Percentiles rank a stretch among this genome's conserved stretches.
phyloP scores from a whole-genome alignment of 2,329 filamentous ascomycete genomes.

The Coleophoma eucalyptorum region DNA sequence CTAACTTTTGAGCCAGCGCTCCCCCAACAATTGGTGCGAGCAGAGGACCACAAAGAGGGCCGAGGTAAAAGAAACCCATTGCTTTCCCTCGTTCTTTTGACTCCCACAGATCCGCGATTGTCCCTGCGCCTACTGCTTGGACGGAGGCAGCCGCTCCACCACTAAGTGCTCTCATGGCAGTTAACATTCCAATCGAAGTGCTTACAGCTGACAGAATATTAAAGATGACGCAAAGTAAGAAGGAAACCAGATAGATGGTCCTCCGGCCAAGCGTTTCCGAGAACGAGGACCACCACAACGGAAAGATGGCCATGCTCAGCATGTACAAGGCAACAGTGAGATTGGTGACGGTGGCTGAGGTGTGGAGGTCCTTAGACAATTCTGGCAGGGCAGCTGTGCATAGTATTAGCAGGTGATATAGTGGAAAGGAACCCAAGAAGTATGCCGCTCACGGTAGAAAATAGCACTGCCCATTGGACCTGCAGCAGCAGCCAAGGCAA shows the following conservation, averaged over 20 bases:
- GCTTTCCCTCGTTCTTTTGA: constrained; percentile 66
- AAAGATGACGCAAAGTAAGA: constrained; percentile 68
- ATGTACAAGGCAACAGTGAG: constrained; percentile 77
- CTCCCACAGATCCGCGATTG: constrained; percentile 80
- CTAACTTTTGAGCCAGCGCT: constrained; percentile 61
- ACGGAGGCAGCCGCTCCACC: constrained; percentile 78
- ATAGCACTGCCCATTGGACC: constrained; percentile 84
- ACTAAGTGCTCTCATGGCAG: constrained; percentile 69
- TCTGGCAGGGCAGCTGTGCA: constrained; percentile 61
- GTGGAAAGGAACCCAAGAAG: neutral
- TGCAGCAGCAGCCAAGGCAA: constrained; percentile 72
- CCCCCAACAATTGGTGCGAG: constrained; percentile 76
- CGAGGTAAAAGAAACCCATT: constrained; percentile 83
- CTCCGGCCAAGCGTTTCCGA: constrained; percentile 70
- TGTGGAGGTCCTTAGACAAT: constrained; percentile 58
- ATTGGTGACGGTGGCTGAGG: constrained; percentile 65
- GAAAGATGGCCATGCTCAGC: constrained; percentile 79
- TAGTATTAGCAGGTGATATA: constrained; percentile 8
- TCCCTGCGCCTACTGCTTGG: constrained; percentile 79
- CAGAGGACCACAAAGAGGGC: constrained; percentile 71
- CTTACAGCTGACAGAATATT: constrained; percentile 66
- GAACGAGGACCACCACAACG: constrained; percentile 78
- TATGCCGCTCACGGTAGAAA: constrained; percentile 65
- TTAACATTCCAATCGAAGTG: constrained; percentile 69
- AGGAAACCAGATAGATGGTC: constrained; percentile 75